Percentiles rank a stretch among this genome's conserved stretches.
These are phyloP conservation scores for Picocystis salinarum DNA, from an alignment of 139 green algal genomes.

Conservation along the genomic window DNA sequence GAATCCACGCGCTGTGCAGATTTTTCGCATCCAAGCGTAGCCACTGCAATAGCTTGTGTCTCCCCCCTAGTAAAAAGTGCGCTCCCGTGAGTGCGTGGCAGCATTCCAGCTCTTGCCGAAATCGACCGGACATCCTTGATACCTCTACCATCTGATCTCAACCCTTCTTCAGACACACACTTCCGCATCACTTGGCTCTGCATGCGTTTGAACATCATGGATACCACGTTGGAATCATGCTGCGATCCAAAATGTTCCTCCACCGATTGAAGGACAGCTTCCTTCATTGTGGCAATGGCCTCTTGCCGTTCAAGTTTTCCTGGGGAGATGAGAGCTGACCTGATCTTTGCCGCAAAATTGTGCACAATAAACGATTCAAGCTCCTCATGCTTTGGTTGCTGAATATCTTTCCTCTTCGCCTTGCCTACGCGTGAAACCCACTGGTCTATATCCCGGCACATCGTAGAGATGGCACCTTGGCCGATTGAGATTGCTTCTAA, in stretches of 20 bases:
- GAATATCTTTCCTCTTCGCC: conserved; percentile 28
- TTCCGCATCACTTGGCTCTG: conserved; percentile 10
- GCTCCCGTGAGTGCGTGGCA: conserved; percentile 77
- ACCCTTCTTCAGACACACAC: conserved; percentile 25
- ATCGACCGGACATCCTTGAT: conserved; percentile 65
- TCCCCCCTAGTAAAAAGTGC: conserved; percentile 92
- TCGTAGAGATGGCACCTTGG: conserved; percentile 3
- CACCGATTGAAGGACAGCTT: too few species aligned
- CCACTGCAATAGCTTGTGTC: conserved; percentile 71
- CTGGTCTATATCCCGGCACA: neutral
- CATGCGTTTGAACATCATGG: conserved; percentile 15
- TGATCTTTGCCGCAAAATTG: conserved; percentile 2
- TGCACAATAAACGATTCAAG: neutral
- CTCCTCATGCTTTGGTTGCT: conserved; percentile 12
- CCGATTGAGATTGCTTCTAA: conserved; percentile 36
- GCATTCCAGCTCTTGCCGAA: conserved; percentile 28
- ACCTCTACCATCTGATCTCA: conserved; percentile 54
- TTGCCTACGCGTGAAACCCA: conserved; percentile 53
- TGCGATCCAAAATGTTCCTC: too few species aligned
- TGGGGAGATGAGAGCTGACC: conserved; percentile 1
- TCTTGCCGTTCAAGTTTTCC: neutral
- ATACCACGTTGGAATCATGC: conserved; percentile 38
- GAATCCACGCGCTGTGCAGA: conserved; percentile 20
- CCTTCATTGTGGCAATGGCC: too few species aligned
- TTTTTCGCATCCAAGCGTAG: conserved; percentile 32